Percentiles rank a stretch among this genome's conserved stretches.
phyloP scores from a whole-genome alignment of 2,329 filamentous ascomycete genomes.

The Ophiostoma himal-ulmi region DNA sequence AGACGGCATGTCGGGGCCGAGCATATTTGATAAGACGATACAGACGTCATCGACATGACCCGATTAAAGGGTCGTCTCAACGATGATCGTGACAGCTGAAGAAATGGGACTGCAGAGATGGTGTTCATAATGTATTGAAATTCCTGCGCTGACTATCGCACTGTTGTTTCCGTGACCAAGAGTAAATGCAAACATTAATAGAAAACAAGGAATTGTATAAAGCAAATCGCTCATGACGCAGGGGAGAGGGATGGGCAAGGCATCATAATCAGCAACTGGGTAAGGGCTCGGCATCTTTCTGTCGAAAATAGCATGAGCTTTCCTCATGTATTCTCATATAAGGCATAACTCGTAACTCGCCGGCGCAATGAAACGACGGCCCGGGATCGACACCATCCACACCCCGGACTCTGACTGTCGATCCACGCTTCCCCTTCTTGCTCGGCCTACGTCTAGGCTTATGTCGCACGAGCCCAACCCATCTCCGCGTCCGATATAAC shows the following conservation, averaged over 20 bases:
- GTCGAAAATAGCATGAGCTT: not conserved
- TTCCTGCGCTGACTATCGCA: constrained; percentile 4
- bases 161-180: not conserved
- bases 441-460: not conserved
- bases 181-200: not conserved
- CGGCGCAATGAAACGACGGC: constrained; percentile 7
- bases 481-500: constrained; percentile 6
- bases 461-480: not conserved
- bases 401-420: not conserved
- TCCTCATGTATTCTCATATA: not conserved
- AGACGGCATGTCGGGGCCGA: not conserved
- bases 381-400: constrained; percentile 5
- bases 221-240: constrained; percentile 3
- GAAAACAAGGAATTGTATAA: not conserved
- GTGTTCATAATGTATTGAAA: not conserved
- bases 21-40: not conserved
- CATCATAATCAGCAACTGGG: not conserved
- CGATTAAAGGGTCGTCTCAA: not conserved
- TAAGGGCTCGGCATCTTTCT: not conserved
- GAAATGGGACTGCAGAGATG: not conserved
- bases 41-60: not conserved
- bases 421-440: constrained; percentile 7
- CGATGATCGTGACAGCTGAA: not conserved
- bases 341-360: not conserved
- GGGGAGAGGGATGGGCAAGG: not conserved